Conservation (phyloP, 371 early-diverging fungal species). For the Massospora cicadina region DNA sequence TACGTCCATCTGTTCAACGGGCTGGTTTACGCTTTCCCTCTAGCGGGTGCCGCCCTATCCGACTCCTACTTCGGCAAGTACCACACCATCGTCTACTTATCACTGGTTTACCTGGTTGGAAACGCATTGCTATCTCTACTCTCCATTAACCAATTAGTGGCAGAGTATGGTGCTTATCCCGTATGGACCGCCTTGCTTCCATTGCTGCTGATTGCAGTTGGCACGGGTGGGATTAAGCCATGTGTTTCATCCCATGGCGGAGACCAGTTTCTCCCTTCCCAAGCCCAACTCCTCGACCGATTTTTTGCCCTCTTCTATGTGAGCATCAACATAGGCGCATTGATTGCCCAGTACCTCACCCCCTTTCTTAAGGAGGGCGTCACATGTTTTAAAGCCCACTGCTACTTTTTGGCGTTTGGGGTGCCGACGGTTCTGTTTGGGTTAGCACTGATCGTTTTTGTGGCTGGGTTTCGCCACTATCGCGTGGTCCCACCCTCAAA, state of each 20-base stretch:
- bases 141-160: constrained; percentile 6
- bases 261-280: constrained; percentile 21
- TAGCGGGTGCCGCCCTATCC: constrained; percentile 40
- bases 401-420: constrained; percentile 10
- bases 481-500: constrained; percentile 32
- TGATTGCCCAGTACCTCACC: constrained; percentile 9
- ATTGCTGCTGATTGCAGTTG: constrained; percentile 14
- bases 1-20: constrained; percentile 27
- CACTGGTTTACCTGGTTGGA: constrained; percentile 9
- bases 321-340: constrained; percentile 6
- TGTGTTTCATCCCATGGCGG: constrained; percentile 30
- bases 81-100: constrained; percentile 31
- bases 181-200: constrained; percentile 2
- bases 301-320: constrained; percentile 10
- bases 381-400: not conserved
- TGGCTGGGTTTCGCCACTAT: constrained; percentile 27
- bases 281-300: constrained; percentile 2
- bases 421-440: constrained; percentile 10
- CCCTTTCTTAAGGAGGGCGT: constrained; percentile 1
- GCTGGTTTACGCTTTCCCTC: constrained; percentile 38
- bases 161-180: not conserved
- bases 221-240: constrained; percentile 30
- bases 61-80: constrained; percentile 48
- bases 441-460: constrained; percentile 23
- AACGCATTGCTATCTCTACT: constrained; percentile 6